Percentiles rank a stretch among this genome's conserved stretches.
phyloP scores from a whole-genome alignment of 345 rosid species.

The Nasturtium officinale region DNA sequence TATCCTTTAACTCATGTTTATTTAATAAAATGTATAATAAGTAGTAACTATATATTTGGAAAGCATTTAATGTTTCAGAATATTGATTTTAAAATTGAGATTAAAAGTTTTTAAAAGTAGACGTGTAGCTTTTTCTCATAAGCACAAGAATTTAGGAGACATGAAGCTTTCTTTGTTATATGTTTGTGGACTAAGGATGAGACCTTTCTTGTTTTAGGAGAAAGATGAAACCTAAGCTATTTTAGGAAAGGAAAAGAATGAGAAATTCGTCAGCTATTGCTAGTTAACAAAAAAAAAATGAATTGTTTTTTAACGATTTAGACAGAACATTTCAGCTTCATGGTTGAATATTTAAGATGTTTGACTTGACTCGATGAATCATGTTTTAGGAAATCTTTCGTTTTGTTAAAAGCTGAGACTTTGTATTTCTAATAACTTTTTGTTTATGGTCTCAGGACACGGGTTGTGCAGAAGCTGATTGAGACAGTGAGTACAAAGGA shows the following conservation, averaged over 20 bases:
- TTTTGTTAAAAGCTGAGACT: slow-evolving; percentile 31
- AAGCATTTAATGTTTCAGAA: background rate
- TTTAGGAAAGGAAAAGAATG: slow-evolving; percentile 5
- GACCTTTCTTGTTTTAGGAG: slow-evolving; percentile 26
- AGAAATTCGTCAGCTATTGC: slow-evolving; percentile 1
- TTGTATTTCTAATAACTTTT: background rate
- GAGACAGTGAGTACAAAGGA: slow-evolving; percentile 66
- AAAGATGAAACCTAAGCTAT: slow-evolving; percentile 28
- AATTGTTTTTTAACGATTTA: slow-evolving; percentile 23
- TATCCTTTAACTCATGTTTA: too few relatives aligned
- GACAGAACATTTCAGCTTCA: slow-evolving; percentile 10
- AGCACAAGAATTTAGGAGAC: slow-evolving; percentile 5
- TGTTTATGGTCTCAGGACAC: slow-evolving; percentile 48
- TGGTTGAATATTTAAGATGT: background rate
- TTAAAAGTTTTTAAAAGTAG: background rate
- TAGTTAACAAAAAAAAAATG: slow-evolving; percentile 4
- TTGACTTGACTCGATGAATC: slow-evolving; percentile 22
- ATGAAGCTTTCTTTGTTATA: slow-evolving; percentile 12
- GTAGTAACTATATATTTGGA: background rate
- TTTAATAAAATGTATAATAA: background rate
- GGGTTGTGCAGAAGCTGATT: slow-evolving; percentile 76
- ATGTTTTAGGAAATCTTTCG: slow-evolving; percentile 19
- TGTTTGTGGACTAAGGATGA: slow-evolving; percentile 4
- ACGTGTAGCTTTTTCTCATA: background rate
- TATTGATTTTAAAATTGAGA: background rate